These are phyloP conservation scores for Monilinia polystroma DNA, from an alignment of 2,329 filamentous ascomycete genomes.

Conservation along the genomic window DNA sequence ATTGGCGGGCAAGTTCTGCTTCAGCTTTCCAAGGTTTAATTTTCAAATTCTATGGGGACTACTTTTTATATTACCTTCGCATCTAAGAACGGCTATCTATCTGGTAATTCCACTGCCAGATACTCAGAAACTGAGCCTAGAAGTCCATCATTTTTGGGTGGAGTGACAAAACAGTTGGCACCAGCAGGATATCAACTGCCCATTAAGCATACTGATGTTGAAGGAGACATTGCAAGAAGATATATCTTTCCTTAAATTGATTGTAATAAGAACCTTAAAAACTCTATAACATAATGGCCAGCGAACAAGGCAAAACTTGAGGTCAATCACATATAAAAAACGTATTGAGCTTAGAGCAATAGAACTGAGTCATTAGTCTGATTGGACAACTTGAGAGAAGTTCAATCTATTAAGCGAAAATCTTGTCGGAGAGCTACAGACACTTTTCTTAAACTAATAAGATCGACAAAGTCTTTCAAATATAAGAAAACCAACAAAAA, in stretches of 20 bases:
- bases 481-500: not conserved
- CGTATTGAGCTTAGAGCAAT: too few species aligned
- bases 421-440: not conserved
- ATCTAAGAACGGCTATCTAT: not conserved
- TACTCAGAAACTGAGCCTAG: not conserved
- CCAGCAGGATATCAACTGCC: not conserved
- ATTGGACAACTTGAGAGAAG: too few species aligned
- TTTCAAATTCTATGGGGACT: not conserved
- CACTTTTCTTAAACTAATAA: not conserved
- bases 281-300: not conserved
- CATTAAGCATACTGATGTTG: not conserved
- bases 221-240: not conserved
- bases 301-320: not conserved
- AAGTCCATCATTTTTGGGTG: too few species aligned
- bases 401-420: too few species aligned
- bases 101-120: not conserved
- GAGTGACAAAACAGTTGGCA: not conserved
- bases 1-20: not conserved
- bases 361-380: too few species aligned
- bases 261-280: not conserved
- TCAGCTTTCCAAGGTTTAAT: not conserved
- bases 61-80: not conserved
- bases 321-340: not conserved
- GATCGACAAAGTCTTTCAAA: not conserved
- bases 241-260: not conserved